phyloP scores from a whole-genome alignment of 345 rosid genomes.

The Salix purpurea region DNA sequence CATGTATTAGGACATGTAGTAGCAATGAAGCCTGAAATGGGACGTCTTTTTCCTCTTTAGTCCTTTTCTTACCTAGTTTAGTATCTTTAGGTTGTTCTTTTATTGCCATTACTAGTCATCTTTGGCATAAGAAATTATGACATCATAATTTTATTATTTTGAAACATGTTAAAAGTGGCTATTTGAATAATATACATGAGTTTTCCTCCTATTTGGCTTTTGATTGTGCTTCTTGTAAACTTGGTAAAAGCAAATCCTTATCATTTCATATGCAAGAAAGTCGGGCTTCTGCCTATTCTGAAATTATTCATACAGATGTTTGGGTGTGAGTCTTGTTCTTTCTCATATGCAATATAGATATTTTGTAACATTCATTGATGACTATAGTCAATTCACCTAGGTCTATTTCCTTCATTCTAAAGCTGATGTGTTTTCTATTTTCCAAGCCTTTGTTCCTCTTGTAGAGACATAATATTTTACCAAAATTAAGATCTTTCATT shows the following conservation, averaged over 20 bases:
- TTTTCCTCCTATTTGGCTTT: not conserved
- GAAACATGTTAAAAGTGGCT: not conserved
- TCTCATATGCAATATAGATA: not conserved
- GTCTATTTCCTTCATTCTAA: not conserved
- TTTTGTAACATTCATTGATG: not conserved
- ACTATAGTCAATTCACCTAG: not conserved
- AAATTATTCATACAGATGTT: not conserved
- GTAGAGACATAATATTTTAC: no score
- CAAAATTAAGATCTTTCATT: not conserved
- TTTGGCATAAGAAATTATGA: not conserved
- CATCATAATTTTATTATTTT: not conserved
- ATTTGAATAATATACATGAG: not conserved
- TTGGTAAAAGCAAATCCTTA: not conserved
- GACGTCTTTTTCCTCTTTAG: not conserved
- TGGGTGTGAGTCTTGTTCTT: not conserved
- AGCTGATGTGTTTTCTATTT: not conserved
- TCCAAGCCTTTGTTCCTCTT: not conserved
- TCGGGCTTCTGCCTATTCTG: not conserved
- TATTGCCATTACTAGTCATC: not conserved
- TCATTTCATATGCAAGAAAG: not conserved
- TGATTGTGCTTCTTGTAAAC: not conserved
- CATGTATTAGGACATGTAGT: not conserved
- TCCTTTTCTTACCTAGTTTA: not conserved
- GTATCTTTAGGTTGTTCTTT: not conserved
- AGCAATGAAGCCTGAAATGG: not conserved